A percentile compares a stretch with the other conserved stretches of the same genome.
phyloP scores from a whole-genome alignment of 2,329 filamentous ascomycete species.

The Apiospora malaysiana region DNA sequence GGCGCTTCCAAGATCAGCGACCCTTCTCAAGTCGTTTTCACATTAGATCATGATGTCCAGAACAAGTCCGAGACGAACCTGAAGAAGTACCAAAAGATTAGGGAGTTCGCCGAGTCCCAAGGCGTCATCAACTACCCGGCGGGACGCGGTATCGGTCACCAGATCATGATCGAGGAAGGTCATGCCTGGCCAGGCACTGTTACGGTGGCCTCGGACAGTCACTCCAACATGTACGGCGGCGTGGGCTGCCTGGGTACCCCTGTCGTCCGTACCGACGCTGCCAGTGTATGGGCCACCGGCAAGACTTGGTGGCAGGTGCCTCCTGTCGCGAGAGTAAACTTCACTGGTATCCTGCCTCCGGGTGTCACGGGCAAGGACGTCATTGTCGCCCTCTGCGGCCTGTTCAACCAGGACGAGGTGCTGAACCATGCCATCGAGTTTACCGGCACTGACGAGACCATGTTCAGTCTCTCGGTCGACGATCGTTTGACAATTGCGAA shows the following conservation, averaged over 20 bases:
- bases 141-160: constrained; percentile 85
- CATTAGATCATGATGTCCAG: constrained; percentile 81
- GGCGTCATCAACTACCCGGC: constrained; percentile 80
- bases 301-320: constrained; percentile 90
- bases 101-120: constrained; percentile 80
- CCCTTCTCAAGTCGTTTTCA: constrained; percentile 77
- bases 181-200: constrained; percentile 83
- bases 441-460: constrained; percentile 77
- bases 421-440: constrained; percentile 93
- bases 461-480: constrained; percentile 74
- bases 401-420: constrained; percentile 88
- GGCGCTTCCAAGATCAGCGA: constrained; percentile 77
- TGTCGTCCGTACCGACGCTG: constrained; percentile 86
- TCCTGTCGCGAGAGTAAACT: constrained; percentile 78
- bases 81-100: constrained; percentile 82
- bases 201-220: constrained; percentile 77
- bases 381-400: constrained; percentile 84
- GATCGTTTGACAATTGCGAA: constrained; percentile 76
- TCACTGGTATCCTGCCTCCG: constrained; percentile 75
- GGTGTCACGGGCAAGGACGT: constrained; percentile 95
- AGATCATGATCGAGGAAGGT: constrained; percentile 90
- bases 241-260: constrained; percentile 79
- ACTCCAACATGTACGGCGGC: constrained; percentile 85
- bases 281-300: constrained; percentile 82
- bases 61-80: constrained; percentile 80